phyloP scores from a whole-genome alignment of 306 rosid species.

The Trifolium dubium region DNA sequence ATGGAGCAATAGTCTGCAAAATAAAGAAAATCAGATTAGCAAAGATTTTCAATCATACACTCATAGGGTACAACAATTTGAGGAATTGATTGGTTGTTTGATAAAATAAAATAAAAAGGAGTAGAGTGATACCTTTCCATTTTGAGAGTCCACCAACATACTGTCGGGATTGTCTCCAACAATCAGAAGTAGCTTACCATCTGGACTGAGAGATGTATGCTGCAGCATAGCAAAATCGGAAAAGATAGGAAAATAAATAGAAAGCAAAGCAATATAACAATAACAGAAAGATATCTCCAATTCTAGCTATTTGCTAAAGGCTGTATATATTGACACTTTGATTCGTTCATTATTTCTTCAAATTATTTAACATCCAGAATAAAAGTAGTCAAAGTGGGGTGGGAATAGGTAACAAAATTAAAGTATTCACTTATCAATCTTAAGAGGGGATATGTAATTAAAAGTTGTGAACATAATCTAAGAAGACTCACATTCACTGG shows the following conservation, averaged over 20 bases:
- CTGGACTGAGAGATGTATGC: slow-evolving; percentile 79
- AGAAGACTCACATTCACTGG: slow-evolving; percentile 74
- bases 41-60: slow-evolving; percentile 5
- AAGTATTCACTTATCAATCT: slow-evolving; percentile 22
- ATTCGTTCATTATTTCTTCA: background rate
- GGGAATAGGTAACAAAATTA: slow-evolving; percentile 10
- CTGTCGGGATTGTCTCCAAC: slow-evolving; percentile 87
- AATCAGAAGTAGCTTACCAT: slow-evolving; percentile 66
- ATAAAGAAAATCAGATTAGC: slow-evolving; percentile 26
- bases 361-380: background rate
- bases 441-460: background rate
- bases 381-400: background rate
- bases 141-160: slow-evolving; percentile 76
- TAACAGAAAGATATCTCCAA: background rate
- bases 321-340: background rate
- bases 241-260: slow-evolving; percentile 7
- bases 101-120: slow-evolving; percentile 14
- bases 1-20: slow-evolving; percentile 55
- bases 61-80: slow-evolving; percentile 9
- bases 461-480: background rate
- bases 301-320: background rate
- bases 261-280: slow-evolving; percentile 4
- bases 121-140: slow-evolving; percentile 65
- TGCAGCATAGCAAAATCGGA: slow-evolving; percentile 41
- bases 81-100: slow-evolving; percentile 17